Percentiles rank a stretch among this genome's conserved stretches.
Evolutionary conservation across 2,329 filamentous ascomycete species (phyloP).

Genomic region (Leptographium galeiforme): DNA sequence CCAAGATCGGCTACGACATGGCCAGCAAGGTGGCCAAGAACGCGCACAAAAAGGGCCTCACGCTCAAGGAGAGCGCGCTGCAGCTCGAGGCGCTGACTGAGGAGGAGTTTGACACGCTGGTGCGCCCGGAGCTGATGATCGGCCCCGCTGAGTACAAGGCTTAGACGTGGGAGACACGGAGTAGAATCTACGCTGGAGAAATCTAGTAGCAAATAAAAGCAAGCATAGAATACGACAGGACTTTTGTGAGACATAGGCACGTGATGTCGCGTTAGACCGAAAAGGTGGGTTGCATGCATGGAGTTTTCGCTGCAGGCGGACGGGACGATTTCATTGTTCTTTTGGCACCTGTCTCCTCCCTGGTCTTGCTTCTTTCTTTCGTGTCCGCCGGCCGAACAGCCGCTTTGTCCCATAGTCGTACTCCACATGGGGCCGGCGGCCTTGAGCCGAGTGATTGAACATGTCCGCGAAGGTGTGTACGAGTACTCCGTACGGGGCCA

Average conservation of each 20-base stretch:
- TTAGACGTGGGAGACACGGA: constrained; percentile 14
- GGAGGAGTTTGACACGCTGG: constrained; percentile 81
- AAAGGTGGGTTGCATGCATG: not conserved
- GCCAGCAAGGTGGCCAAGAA: constrained; percentile 96
- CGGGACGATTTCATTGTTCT: not conserved
- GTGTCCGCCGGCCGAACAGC: not conserved
- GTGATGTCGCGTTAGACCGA: constrained; percentile 1
- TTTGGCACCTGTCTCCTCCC: not conserved
- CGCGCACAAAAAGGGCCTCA: constrained; percentile 94
- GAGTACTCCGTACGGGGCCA: too few species aligned
- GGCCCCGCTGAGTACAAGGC: constrained; percentile 55
- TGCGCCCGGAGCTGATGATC: constrained; percentile 91
- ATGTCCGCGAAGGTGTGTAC: not conserved
- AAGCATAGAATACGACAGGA: not conserved
- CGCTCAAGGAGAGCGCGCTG: constrained; percentile 85
- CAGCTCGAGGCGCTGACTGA: constrained; percentile 80
- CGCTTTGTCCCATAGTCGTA: not conserved
- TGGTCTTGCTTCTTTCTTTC: not conserved
- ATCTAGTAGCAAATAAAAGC: not conserved
- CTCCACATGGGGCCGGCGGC: too few species aligned
- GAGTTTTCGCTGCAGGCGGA: not conserved
- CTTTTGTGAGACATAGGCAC: not conserved
- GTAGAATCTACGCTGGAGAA: not conserved
- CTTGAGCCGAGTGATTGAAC: too few species aligned
- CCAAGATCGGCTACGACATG: constrained; percentile 95